Evolutionary conservation across 202 grass and related monocot genomes (phyloP).

Genomic region (Bolboschoenoplectus hybrid): DNA sequence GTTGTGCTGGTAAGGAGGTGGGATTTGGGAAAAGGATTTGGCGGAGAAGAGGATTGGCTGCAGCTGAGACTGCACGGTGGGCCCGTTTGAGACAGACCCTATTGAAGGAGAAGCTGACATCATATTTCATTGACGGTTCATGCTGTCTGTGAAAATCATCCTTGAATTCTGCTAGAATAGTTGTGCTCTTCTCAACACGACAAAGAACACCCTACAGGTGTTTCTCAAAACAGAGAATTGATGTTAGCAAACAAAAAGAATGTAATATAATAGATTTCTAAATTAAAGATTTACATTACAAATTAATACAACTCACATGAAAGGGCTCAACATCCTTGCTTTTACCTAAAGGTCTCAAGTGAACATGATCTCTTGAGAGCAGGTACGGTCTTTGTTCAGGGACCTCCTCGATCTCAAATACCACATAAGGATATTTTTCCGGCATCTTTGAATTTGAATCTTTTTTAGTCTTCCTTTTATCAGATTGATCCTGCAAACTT

Average conservation of each 20-base stretch:
- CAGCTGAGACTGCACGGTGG: conserved; percentile 37
- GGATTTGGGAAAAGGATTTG: conserved; percentile 41
- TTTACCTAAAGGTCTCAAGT: background rate
- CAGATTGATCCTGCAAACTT: background rate
- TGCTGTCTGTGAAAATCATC: conserved; percentile 44
- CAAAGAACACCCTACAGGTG: conserved; percentile 35
- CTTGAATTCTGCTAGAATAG: conserved; percentile 39
- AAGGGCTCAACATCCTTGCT: conserved; percentile 19
- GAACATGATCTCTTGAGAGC: conserved; percentile 47
- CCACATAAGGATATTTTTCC: conserved; percentile 31
- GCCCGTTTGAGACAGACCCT: conserved; percentile 45
- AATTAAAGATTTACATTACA: background rate
- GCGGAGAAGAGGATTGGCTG: conserved; percentile 26
- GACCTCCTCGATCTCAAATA: conserved; percentile 36
- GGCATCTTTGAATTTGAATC: background rate
- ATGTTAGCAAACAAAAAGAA: background rate
- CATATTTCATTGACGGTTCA: conserved; percentile 24
- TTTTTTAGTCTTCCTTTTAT: background rate
- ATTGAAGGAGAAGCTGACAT: conserved; percentile 49
- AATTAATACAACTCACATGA: conserved; percentile 40
- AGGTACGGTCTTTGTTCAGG: conserved; percentile 33
- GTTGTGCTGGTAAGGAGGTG: background rate
- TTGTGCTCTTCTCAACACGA: background rate
- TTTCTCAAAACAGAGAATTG: background rate
- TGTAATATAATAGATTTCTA: background rate